Evolutionary conservation across 2,329 filamentous ascomycete species (phyloP), one percentile per base, ranked within the genome.

Genomic region (Hymenotorrendiella dingleyae): DNA sequence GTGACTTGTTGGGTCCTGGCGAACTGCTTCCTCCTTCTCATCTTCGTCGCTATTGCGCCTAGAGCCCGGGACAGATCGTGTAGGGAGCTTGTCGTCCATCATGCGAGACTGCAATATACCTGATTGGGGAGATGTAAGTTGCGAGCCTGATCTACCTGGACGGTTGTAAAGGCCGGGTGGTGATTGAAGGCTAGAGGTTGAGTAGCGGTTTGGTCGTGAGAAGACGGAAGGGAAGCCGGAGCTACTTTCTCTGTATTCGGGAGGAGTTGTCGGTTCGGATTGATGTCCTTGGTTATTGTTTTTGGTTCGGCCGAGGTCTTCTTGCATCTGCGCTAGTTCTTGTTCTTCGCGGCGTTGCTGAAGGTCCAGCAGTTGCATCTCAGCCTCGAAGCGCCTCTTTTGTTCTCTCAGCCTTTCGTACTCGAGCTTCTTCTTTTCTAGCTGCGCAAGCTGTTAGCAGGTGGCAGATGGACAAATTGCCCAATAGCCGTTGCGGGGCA

Each of bases 241-340:
- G 45, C 64, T 64, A 10, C 68, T 80, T 52, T 94, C 88, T 55
- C 82, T 83, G 64, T 93, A 91, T 64, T 97, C 93, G 23, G 93
- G 93, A 17, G 93, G 93, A 17, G 93, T 98, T 2, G 93, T 96
- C 12, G 93, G 93, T 67, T 97, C 91, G 55, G 87, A 95, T 62
- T 94, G 86, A 57, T 90, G 85, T 41, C 86, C 86, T 28, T 44
- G 43, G 37, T 40, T 52, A 56, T 73, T 62, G 45, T 65, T 70
- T 56, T 64, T 68, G 45, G 73, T 72, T 50, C 76, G 70, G 30
- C 73, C 72, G 44, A 94, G 74, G 54, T 93, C 86, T 55, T 88
- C 82, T 58, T 89, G 84, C 69, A 97, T 85, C 62, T 86, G 82
- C 45, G 84, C 80, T 57, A 94, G 81, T 61, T 95, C 89, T 55